A percentile compares a stretch with the other conserved stretches of the same genome.
Conservation (phyloP, 2,329 filamentous ascomycete species). For the Diplocarpon rosae region DNA sequence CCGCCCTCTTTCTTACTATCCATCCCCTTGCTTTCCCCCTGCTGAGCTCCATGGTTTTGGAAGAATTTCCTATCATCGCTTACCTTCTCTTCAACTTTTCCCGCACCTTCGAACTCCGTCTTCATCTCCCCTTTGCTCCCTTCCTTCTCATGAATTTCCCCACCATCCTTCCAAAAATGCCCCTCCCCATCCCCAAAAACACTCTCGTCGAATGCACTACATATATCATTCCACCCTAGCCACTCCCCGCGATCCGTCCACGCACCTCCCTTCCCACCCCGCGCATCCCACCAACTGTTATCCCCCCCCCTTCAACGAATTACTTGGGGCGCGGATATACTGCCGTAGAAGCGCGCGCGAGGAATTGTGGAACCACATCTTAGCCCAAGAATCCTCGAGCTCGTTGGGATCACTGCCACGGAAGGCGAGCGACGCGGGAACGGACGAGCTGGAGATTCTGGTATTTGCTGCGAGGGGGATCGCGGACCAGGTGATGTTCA, state of each 20-base stretch:
- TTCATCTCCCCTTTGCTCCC: no score
- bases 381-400: slow-evolving; percentile 5
- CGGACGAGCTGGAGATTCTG: slow-evolving; percentile 5
- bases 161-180: no score
- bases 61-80: no score
- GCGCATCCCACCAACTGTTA: slow-evolving; percentile 36
- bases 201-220: slow-evolving; percentile 32
- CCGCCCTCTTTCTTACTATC: no score
- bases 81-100: no score
- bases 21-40: no score
- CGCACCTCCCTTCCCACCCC: slow-evolving; percentile 41
- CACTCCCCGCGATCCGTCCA: slow-evolving; percentile 37
- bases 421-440: slow-evolving; percentile 5
- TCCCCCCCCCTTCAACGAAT: slow-evolving; percentile 18
- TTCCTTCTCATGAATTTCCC: no score
- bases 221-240: slow-evolving; percentile 38
- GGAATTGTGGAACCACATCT: slow-evolving; percentile 9
- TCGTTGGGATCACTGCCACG: slow-evolving; percentile 1
- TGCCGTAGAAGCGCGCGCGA: slow-evolving; percentile 4
- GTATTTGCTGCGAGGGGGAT: slow-evolving; percentile 8
- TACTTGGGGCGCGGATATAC: neutral
- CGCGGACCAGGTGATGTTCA: neutral
- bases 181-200: slow-evolving; percentile 28
- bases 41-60: no score
- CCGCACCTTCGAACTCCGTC: no score